phyloP scores from a whole-genome alignment of 331 rosid species.

The Quercus tomentella region DNA sequence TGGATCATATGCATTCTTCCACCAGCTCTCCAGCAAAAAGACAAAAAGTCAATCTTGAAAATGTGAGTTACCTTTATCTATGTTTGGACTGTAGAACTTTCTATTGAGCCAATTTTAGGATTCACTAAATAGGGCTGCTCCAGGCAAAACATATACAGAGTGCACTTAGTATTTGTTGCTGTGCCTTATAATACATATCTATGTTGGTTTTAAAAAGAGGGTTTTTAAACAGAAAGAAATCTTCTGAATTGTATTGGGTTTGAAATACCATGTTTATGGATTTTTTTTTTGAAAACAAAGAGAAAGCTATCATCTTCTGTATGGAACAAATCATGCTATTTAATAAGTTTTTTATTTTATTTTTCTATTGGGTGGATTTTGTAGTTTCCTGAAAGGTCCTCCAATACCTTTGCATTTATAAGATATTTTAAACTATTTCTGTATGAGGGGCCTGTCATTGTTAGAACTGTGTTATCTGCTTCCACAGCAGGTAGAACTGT shows the following conservation, averaged over 20 bases:
- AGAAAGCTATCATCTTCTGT: background rate
- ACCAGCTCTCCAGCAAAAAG: constrained; percentile 54
- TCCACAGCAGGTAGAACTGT: background rate
- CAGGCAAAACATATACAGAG: background rate
- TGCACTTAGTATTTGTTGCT: background rate
- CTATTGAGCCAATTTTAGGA: constrained; percentile 7
- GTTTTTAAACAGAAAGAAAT: background rate
- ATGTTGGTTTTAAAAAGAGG: background rate
- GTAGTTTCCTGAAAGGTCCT: background rate
- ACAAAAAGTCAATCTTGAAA: constrained; percentile 43
- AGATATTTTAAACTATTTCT: background rate
- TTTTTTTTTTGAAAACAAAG: background rate
- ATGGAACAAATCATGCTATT: background rate
- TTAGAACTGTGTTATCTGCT: background rate
- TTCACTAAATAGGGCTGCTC: background rate
- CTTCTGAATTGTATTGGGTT: background rate
- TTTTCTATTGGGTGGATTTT: background rate
- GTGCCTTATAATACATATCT: background rate
- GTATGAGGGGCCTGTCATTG: background rate
- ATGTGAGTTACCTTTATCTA: constrained; percentile 37
- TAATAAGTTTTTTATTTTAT: background rate
- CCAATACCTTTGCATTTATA: background rate
- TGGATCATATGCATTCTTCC: constrained; percentile 23
- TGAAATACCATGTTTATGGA: background rate
- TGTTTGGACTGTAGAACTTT: constrained; percentile 1